Percentiles rank a stretch among this genome's conserved stretches.
These are phyloP conservation scores for Penicillium paradoxum DNA, from an alignment of 495 filamentous ascomycete genomes.

Conservation along the genomic window DNA sequence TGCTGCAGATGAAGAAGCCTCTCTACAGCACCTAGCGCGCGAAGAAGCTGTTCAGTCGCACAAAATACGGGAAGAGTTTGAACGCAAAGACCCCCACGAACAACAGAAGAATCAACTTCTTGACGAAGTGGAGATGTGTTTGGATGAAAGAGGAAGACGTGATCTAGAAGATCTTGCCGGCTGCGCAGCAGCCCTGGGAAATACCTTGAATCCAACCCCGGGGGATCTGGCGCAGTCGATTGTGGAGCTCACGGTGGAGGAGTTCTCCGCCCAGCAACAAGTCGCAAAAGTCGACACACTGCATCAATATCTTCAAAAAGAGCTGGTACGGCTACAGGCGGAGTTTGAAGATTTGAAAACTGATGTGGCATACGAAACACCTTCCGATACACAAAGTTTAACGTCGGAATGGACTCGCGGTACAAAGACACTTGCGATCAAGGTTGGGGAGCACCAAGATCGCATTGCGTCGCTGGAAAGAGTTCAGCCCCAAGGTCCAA, in stretches of 20 bases:
- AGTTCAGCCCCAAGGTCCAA: constrained; percentile 33
- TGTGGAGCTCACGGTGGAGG: constrained; percentile 40
- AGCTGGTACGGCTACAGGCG: constrained; percentile 31
- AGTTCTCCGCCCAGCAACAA: constrained; percentile 36
- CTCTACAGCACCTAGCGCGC: constrained; percentile 44
- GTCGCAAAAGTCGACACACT: constrained; percentile 55
- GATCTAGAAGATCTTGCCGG: constrained; percentile 40
- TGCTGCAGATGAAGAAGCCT: constrained; percentile 69
- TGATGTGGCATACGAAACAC: constrained; percentile 46
- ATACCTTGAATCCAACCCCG: constrained; percentile 28
- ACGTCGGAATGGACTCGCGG: constrained; percentile 59
- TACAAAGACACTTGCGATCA: constrained; percentile 53
- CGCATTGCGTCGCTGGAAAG: constrained; percentile 40
- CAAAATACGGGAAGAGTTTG: constrained; percentile 27
- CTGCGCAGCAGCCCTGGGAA: constrained; percentile 29
- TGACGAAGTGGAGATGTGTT: constrained; percentile 36
- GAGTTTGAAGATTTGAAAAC: constrained; percentile 38
- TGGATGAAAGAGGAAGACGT: constrained; percentile 33
- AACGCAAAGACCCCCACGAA: constrained; percentile 25
- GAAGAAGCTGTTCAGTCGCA: constrained; percentile 36
- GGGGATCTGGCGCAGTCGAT: constrained; percentile 38
- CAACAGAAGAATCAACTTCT: constrained; percentile 34
- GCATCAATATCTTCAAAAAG: constrained; percentile 39
- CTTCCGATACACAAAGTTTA: constrained; percentile 48
- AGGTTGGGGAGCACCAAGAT: constrained; percentile 55